Conservation (phyloP, 495 filamentous ascomycete genomes). For the Annulohypoxylon stygium region DNA sequence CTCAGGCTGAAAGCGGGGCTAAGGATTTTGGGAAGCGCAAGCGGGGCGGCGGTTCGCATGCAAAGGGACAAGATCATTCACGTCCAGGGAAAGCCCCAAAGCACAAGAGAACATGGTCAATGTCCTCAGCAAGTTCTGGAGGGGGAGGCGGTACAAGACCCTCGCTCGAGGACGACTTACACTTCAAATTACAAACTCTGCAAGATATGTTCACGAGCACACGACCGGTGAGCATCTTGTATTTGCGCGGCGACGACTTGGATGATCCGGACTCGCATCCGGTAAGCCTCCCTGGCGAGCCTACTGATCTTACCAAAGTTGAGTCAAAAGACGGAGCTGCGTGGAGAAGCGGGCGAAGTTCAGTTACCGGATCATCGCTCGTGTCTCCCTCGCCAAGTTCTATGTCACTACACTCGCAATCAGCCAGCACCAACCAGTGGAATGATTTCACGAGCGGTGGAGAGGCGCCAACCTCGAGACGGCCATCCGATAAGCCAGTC, state of each 20-base stretch:
- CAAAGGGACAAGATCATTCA: slow-evolving; percentile 63
- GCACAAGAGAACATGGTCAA: slow-evolving; percentile 95
- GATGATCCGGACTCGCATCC: slow-evolving; percentile 94
- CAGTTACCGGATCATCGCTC: slow-evolving; percentile 67
- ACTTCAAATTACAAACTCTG: slow-evolving; percentile 82
- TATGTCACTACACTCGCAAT: slow-evolving; percentile 68
- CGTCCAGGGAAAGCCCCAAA: slow-evolving; percentile 83
- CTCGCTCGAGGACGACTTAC: slow-evolving; percentile 87
- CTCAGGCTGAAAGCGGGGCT: slow-evolving; percentile 87
- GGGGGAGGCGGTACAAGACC: slow-evolving; percentile 64
- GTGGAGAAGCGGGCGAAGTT: slow-evolving; percentile 70
- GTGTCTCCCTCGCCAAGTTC: slow-evolving; percentile 81
- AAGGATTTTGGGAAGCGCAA: slow-evolving; percentile 92
- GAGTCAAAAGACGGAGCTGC: slow-evolving; percentile 66
- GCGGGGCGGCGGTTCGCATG: slow-evolving; percentile 69
- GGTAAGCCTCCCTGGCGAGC: slow-evolving; percentile 78
- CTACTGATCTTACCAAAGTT: slow-evolving; percentile 68
- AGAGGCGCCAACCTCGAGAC: slow-evolving; percentile 55
- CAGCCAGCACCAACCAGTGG: slow-evolving; percentile 58
- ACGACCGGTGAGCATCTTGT: slow-evolving; percentile 84
- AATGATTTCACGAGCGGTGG: slow-evolving; percentile 55
- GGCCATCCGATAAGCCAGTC: slow-evolving; percentile 65
- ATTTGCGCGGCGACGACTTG: slow-evolving; percentile 81
- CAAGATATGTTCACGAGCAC: slow-evolving; percentile 98
- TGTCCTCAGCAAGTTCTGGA: slow-evolving; percentile 85